phyloP scores from a whole-genome alignment of 257 asterid genomes.

The Ballota nigra region DNA sequence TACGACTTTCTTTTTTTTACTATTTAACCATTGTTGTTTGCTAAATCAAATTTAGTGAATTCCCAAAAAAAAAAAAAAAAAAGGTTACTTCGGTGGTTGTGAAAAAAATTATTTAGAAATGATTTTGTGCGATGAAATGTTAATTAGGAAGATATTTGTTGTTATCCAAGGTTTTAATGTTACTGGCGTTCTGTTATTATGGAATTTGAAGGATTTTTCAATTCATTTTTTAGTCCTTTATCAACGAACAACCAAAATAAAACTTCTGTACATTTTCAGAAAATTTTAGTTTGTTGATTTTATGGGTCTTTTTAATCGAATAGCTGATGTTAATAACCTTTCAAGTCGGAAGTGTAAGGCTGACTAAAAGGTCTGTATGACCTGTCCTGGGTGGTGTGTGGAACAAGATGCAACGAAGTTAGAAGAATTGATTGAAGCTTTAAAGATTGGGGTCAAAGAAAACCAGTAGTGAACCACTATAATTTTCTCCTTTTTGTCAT shows the following conservation, averaged over 20 bases:
- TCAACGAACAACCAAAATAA: background rate
- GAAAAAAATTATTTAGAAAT: background rate
- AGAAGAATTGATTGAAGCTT: background rate
- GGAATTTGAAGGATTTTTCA: background rate
- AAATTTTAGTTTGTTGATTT: background rate
- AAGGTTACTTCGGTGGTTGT: background rate
- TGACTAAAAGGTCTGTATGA: background rate
- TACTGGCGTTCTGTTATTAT: background rate
- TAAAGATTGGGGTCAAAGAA: background rate
- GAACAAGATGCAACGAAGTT: slow-evolving; percentile 18
- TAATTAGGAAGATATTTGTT: background rate
- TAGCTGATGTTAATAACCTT: background rate
- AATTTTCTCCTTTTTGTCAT: background rate
- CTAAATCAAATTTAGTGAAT: background rate
- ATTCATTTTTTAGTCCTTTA: background rate
- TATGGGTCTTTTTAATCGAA: background rate
- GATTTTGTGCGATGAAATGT: background rate
- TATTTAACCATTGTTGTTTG: background rate
- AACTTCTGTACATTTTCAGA: background rate
- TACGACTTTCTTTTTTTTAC: background rate
- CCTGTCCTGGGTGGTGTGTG: slow-evolving; percentile 20
- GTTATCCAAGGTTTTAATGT: background rate
- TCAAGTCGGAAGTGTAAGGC: background rate
- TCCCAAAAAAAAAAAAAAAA: no score
- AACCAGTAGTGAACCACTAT: background rate